A percentile compares a stretch with the other conserved stretches of the same genome.
Evolutionary conservation across 768 basidiomycete species (phyloP).

Genomic region (Tephrocybe rancida): DNA sequence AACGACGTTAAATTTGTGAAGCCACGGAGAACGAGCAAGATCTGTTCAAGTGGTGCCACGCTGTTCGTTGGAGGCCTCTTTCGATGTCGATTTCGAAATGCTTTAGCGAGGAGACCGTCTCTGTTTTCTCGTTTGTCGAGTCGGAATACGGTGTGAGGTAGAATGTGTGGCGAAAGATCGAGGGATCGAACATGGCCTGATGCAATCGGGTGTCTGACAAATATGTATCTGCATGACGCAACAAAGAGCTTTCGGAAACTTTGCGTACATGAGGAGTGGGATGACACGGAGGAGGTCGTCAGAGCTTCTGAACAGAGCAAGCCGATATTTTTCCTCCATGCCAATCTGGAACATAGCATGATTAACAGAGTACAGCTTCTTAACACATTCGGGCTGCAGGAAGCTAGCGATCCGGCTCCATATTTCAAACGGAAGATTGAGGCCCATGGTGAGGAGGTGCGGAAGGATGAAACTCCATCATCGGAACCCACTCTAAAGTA

Average conservation of each 20-base stretch:
- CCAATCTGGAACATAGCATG: constrained; percentile 17
- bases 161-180: constrained; percentile 1
- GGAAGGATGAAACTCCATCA: not conserved
- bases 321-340: constrained; percentile 22
- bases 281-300: not conserved
- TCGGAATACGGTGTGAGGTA: not conserved
- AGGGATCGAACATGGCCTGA: constrained; percentile 3
- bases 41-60: not conserved
- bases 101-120: not conserved
- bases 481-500: not conserved
- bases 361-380: constrained; percentile 8
- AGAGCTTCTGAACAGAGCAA: not conserved
- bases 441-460: not conserved
- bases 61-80: not conserved
- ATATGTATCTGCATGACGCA: not conserved
- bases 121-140: not conserved
- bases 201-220: not conserved
- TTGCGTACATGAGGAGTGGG: not conserved
- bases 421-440: constrained; percentile 5
- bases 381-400: not conserved
- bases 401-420: constrained; percentile 9
- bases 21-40: not conserved
- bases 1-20: not conserved
- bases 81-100: not conserved
- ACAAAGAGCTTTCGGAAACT: not conserved